These are phyloP conservation scores for Quercus tomentella DNA, from an alignment of 331 rosid genomes.

Conservation along the genomic window DNA sequence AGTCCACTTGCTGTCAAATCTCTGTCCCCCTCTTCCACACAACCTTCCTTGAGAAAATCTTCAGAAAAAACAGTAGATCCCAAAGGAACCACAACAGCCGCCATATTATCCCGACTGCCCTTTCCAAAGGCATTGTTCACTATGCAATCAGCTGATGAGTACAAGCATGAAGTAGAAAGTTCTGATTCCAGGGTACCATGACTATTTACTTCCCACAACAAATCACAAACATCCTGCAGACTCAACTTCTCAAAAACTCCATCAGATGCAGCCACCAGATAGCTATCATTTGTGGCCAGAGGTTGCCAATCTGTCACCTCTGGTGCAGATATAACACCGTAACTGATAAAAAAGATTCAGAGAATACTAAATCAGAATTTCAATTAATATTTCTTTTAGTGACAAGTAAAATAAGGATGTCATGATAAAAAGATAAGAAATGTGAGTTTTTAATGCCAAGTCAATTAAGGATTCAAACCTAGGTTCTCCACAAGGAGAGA, in stretches of 20 bases:
- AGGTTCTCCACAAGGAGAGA: no score
- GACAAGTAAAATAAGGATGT: not conserved
- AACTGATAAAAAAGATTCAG: slow-evolving; percentile 40
- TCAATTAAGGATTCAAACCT: no score
- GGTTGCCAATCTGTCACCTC: slow-evolving; percentile 94
- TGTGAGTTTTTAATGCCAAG: not conserved
- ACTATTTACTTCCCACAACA: slow-evolving; percentile 68
- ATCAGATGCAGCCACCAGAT: slow-evolving; percentile 91
- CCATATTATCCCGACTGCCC: slow-evolving; percentile 92
- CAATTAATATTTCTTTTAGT: not conserved
- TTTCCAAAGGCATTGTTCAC: slow-evolving; percentile 58
- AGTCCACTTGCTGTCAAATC: slow-evolving; percentile 28
- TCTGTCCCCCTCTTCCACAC: slow-evolving; percentile 39
- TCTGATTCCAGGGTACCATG: slow-evolving; percentile 35
- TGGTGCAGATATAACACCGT: slow-evolving; percentile 86
- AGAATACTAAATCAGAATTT: slow-evolving; percentile 29
- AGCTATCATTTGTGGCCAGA: slow-evolving; percentile 77
- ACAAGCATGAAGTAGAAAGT: slow-evolving; percentile 53
- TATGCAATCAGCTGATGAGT: slow-evolving; percentile 78
- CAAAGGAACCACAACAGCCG: slow-evolving; percentile 83
- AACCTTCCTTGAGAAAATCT: slow-evolving; percentile 28
- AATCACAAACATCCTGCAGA: slow-evolving; percentile 87
- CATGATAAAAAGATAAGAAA: not conserved
- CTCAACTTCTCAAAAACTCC: slow-evolving; percentile 87
- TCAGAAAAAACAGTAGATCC: slow-evolving; percentile 37